A percentile compares a stretch with the other conserved stretches of the same genome.
Conservation (phyloP, 345 rosid species). For the Carallia pectinifolia region DNA sequence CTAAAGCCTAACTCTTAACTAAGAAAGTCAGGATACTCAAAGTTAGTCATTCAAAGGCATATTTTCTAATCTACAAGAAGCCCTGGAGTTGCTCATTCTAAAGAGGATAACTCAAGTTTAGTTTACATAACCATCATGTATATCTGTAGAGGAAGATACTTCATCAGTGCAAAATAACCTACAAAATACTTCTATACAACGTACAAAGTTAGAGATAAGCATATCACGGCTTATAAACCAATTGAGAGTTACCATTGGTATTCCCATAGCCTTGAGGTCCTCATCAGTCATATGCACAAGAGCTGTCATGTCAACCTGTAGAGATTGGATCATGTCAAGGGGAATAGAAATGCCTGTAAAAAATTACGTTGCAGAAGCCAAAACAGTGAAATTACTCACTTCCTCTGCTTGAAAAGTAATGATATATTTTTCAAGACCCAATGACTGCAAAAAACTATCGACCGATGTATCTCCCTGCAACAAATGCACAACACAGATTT, state of each 20-base stretch:
- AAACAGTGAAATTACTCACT: slow-evolving; percentile 38
- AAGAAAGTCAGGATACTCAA: background rate
- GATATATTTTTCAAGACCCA: slow-evolving; percentile 86
- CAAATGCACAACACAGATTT: slow-evolving; percentile 17
- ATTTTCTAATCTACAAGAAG: background rate
- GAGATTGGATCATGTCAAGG: slow-evolving; percentile 14
- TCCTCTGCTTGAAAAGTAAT: slow-evolving; percentile 96
- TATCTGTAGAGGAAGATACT: background rate
- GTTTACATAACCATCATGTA: background rate
- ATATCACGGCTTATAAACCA: slow-evolving; percentile 1
- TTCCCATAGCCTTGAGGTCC: slow-evolving; percentile 89
- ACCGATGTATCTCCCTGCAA: slow-evolving; percentile 71
- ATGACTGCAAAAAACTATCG: slow-evolving; percentile 73
- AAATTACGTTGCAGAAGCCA: background rate
- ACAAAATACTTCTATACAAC: background rate
- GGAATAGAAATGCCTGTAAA: background rate
- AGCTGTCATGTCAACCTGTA: slow-evolving; percentile 95
- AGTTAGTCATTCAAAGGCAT: background rate
- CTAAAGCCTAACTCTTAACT: background rate
- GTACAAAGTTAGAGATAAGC: background rate
- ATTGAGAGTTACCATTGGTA: slow-evolving; percentile 75
- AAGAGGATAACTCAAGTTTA: background rate
- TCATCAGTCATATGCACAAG: slow-evolving; percentile 94
- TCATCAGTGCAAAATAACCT: background rate
- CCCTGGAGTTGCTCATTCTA: too few relatives aligned